Evolutionary conservation across 1,284 basidiomycete species (phyloP).

Genomic region (Cryptococcus wingfieldii): DNA sequence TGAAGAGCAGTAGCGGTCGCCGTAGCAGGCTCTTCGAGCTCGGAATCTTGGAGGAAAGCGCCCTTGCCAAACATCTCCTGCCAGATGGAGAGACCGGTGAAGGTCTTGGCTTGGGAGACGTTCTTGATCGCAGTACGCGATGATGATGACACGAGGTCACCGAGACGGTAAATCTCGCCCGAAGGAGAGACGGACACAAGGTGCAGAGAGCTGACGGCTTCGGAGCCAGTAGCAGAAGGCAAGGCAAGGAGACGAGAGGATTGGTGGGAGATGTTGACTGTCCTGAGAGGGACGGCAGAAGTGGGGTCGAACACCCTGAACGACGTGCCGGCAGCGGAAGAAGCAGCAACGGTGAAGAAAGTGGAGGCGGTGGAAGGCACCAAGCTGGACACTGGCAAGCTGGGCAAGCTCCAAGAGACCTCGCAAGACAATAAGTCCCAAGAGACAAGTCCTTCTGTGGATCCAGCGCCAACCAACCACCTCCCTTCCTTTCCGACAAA

Average conservation of each 20-base stretch:
- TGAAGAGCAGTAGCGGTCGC: constrained; percentile 25
- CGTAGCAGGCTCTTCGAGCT: constrained; percentile 2
- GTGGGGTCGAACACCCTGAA: constrained; percentile 54
- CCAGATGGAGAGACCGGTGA: constrained; percentile 40
- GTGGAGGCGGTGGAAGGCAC: constrained; percentile 51
- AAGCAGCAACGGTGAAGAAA: constrained; percentile 52
- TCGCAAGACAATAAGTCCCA: constrained; percentile 76
- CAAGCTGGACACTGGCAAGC: constrained; percentile 51
- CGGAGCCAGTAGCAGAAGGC: no score
- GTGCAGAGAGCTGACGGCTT: constrained; percentile 11
- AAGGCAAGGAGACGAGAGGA: constrained; percentile 2
- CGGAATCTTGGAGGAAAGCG: constrained; percentile 40
- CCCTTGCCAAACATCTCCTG: constrained; percentile 51
- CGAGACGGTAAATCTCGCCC: constrained; percentile 42
- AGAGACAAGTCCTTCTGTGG: constrained; percentile 57
- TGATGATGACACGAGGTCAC: constrained; percentile 17
- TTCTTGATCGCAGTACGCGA: neutral
- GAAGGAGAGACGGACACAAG: constrained; percentile 31
- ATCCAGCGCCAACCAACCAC: constrained; percentile 56
- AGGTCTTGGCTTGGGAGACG: neutral
- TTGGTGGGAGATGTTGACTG: neutral
- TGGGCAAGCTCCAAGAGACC: constrained; percentile 59
- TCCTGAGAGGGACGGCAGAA: constrained; percentile 44
- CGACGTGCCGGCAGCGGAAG: constrained; percentile 34
- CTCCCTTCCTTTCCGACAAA: constrained; percentile 50